Conservation (phyloP, 768 basidiomycete species). For the Pleurotus ostreatus region DNA sequence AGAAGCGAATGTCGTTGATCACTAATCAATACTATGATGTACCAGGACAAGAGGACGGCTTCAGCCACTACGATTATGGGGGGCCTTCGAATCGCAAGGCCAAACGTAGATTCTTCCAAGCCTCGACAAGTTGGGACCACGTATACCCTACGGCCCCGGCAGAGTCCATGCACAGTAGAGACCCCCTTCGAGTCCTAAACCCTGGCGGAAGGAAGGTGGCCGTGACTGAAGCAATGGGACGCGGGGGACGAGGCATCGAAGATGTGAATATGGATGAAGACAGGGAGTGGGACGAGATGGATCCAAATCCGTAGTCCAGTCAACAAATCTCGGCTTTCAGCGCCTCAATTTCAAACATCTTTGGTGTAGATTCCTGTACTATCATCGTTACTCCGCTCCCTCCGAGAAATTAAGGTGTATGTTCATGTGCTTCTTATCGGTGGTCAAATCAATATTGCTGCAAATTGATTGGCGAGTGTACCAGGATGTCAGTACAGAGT, state of each 20-base stretch:
- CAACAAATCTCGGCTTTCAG: neutral
- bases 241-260: constrained; percentile 18
- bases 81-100: constrained; percentile 24
- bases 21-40: constrained; percentile 57
- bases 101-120: constrained; percentile 58
- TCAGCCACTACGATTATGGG: constrained; percentile 35
- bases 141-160: constrained; percentile 19
- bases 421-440: too few relatives aligned
- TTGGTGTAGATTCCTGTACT: too few relatives aligned
- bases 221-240: constrained; percentile 18
- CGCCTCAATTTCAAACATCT: too few relatives aligned
- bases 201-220: constrained; percentile 9
- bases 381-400: too few relatives aligned
- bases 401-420: too few relatives aligned
- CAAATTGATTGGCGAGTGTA: too few relatives aligned
- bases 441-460: too few relatives aligned
- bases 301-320: neutral
- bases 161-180: constrained; percentile 14
- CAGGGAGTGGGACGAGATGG: constrained; percentile 21
- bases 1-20: constrained; percentile 66
- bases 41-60: constrained; percentile 39
- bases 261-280: constrained; percentile 21
- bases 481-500: too few relatives aligned
- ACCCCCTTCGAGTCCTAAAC: constrained; percentile 11
- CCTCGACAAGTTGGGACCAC: constrained; percentile 28